phyloP scores from a whole-genome alignment of 2,329 filamentous ascomycete species.

The Stromatinia cepivora region DNA sequence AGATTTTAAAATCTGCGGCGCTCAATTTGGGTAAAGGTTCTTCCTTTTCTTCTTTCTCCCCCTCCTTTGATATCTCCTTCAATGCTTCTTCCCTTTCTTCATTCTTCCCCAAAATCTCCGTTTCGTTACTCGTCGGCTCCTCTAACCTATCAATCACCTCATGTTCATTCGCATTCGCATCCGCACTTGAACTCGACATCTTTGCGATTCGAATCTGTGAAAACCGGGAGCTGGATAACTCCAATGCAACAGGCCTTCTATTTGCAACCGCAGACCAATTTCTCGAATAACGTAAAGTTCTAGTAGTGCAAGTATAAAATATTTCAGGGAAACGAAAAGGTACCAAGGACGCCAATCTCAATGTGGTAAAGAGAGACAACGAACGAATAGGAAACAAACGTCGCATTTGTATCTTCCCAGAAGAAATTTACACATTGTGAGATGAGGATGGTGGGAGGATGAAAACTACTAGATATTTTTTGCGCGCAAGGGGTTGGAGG shows the following conservation, averaged over 20 bases:
- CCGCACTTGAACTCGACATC: conserved; percentile 4
- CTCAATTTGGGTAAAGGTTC: conserved; percentile 53
- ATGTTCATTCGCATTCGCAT: not conserved
- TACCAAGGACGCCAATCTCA: not conserved
- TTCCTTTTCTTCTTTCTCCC: conserved; percentile 29
- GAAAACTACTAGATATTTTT: not conserved
- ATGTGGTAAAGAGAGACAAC: not conserved
- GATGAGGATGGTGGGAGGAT: not conserved
- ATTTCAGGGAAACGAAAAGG: not conserved
- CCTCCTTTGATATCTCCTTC: conserved; percentile 41
- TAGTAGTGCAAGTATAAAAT: not conserved
- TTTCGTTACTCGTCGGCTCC: conserved; percentile 56
- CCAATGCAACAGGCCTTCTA: not conserved
- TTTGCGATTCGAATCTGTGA: not conserved
- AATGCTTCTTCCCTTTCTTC: conserved; percentile 50
- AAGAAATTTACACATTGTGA: not conserved
- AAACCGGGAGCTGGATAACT: not conserved
- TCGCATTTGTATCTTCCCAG: not conserved
- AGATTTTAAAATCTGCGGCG: conserved; percentile 57
- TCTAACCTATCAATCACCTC: conserved; percentile 52
- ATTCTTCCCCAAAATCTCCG: conserved; percentile 40
- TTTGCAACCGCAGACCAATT: not conserved
- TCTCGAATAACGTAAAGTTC: not conserved
- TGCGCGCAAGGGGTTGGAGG: not conserved
- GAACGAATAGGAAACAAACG: not conserved